These are phyloP conservation scores for Balansia obtecta DNA, from an alignment of 2,329 filamentous ascomycete species.

Conservation along the genomic window DNA sequence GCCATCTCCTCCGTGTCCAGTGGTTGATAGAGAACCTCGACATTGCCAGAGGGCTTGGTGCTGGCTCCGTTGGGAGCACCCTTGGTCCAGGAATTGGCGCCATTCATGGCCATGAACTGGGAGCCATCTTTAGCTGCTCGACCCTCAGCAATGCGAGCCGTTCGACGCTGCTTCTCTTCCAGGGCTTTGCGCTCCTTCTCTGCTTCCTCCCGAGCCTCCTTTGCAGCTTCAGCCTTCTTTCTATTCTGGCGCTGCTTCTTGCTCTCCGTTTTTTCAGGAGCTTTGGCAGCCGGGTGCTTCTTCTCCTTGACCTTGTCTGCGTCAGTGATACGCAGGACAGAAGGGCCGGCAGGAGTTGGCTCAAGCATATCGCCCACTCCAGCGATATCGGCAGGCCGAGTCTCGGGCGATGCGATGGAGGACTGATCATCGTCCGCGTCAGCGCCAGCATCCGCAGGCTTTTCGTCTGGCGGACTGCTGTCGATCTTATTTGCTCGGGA, in stretches of 20 bases:
- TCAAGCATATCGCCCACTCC: slow-evolving; percentile 92
- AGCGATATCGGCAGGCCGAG: slow-evolving; percentile 42
- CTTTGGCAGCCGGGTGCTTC: slow-evolving; percentile 49
- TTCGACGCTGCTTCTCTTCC: slow-evolving; percentile 72
- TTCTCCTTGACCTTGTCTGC: slow-evolving; percentile 49
- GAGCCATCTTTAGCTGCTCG: slow-evolving; percentile 72
- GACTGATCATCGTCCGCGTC: slow-evolving; percentile 77
- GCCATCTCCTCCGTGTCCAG: slow-evolving; percentile 45
- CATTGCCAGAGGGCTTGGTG: slow-evolving; percentile 20
- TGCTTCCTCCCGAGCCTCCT: slow-evolving; percentile 59
- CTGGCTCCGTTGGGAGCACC: slow-evolving; percentile 21
- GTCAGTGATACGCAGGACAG: slow-evolving; percentile 67
- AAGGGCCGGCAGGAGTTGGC: slow-evolving; percentile 51
- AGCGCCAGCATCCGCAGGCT: slow-evolving; percentile 47
- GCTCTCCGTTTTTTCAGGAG: slow-evolving; percentile 57
- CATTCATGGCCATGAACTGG: slow-evolving; percentile 36
- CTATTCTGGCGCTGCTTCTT: slow-evolving; percentile 96
- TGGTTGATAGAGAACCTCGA: slow-evolving; percentile 28
- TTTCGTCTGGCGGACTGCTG: slow-evolving; percentile 28
- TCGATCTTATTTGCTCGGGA: slow-evolving; percentile 44
- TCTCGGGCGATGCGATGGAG: slow-evolving; percentile 52
- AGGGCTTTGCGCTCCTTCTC: slow-evolving; percentile 67
- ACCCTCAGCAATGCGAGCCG: slow-evolving; percentile 71
- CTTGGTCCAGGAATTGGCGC: slow-evolving; percentile 30
- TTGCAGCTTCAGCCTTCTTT: slow-evolving; percentile 74